These are phyloP conservation scores for Aureobasidium namibiae DNA, from an alignment of 2,329 filamentous ascomycete genomes.

Conservation along the genomic window DNA sequence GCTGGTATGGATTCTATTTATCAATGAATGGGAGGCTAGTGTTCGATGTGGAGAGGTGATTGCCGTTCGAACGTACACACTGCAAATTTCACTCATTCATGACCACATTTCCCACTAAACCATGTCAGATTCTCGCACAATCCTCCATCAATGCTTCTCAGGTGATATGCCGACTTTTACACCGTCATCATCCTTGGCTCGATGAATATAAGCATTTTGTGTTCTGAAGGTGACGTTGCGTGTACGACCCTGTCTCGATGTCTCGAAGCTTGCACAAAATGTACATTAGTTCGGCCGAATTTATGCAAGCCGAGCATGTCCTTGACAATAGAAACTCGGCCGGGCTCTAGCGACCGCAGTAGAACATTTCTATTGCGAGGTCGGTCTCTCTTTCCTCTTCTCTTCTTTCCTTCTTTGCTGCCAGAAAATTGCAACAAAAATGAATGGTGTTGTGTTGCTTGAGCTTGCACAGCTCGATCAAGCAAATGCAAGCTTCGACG, in stretches of 20 bases:
- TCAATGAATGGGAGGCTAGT: too few relatives aligned
- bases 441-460: background rate
- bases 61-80: too few relatives aligned
- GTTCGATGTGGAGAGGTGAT: too few relatives aligned
- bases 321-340: background rate
- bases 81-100: background rate
- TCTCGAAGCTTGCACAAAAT: background rate
- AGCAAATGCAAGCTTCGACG: background rate
- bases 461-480: background rate
- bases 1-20: too few relatives aligned
- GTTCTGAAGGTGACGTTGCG: background rate
- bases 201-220: background rate
- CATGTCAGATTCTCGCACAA: background rate
- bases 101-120: background rate
- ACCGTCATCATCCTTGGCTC: background rate
- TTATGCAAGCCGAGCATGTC: background rate
- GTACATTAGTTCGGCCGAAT: background rate
- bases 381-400: background rate
- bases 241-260: background rate
- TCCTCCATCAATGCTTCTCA: fast-evolving
- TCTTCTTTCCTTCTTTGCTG: background rate
- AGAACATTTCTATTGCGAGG: background rate
- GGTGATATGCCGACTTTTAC: background rate
- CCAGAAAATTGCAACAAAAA: background rate
- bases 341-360: background rate